Base-by-base conservation (phyloP, 768 basidiomycete species). In the Calocybe indica region DNA sequence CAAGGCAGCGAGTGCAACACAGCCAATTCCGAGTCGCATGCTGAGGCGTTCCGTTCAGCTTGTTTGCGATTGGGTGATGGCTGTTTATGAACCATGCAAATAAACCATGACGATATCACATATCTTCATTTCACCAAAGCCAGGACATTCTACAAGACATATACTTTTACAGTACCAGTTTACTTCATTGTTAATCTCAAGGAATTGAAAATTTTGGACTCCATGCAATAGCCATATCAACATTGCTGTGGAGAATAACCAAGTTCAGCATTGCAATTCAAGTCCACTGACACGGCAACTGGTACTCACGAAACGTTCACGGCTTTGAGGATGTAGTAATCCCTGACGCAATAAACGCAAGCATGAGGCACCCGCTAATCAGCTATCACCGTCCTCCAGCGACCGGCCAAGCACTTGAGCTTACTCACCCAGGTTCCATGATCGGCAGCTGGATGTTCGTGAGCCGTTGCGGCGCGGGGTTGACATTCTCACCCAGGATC, bases 281-380 rank as follows among this genome's bases (percentile, higher is more conserved):
- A 34, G 8, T n/a, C 11, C 12, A 13, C 12, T 41, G 31, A 11
- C 34, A 37, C 10, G 14, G 34, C 15, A 22, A 22, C 30, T 11
- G 8, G 3, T 41, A n/a, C 52, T 49, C 37, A 52, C 52, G 48
- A 45, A 22, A 46, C 44, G 35, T 52, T 49, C 31, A 52, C 52
- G 8, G 52, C 52, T 32, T 43, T 49, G 22, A 52, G n/a, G 14
- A 38, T 13, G 28, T 41, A 37, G 11, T 14, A 15, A 33, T 50
- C 49, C 8, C 45, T 51, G 42, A 10, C 31, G 28, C 8, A 30
- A 33, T 30, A 8, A 34, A 10, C 9, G 6, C 35, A 13, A 43
- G 42, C 13, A n/a, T 46, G 31, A 32, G 9, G 22, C 6, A 15
- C 10, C 10, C 14, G 43, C 11, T 8, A 37, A 11, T 31, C 12